Base-by-base conservation (phyloP, 2,329 filamentous ascomycete genomes). In the Colletotrichum sp. region DNA sequence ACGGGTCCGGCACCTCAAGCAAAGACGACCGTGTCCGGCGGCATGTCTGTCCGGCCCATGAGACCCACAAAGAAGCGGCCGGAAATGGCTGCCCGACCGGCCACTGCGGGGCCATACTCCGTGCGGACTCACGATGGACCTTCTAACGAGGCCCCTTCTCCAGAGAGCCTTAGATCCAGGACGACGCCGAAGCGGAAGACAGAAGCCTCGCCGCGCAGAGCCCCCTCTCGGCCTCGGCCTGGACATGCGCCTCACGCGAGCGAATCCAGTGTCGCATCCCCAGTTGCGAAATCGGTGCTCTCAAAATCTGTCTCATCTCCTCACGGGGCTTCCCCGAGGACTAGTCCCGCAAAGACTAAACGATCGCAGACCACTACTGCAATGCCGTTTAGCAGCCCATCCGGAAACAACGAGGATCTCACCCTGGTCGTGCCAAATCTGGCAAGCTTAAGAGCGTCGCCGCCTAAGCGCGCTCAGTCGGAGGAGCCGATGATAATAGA, bases 71-170 rank as follows among this genome's bases (percentile, higher is more conserved):
- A 89, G 81, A 89, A 88, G 79, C 87, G 90, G 57, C 91, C 91
- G 5, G 92, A 93, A 71, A 85, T 91, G 79, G 88, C 88, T 59
- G 85, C 89, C 32, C 88, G 92, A 73, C 92, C 92, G 39, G 92
- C 92, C 15, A 93, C 92, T 15, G 92, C 92, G 13, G 92, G 92
- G 0, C 92, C 92, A 0, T 93, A 93, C 81, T 93, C 92, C 24
- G 88, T 92, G 12, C 87, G 92, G 78, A 87, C 87, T n/a, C 89
- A 90, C 68, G 88, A 89, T 67, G 83, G 81, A 4, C 82, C 84
- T 4, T 84, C 84, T 2, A 67, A 79, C 1, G 87, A 88, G 79
- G 84, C 86, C 16, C 80, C 85, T 5, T 91, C 90, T 78, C 90
- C 90, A 3, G 88, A 89, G 60, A 85, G 81, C 55, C 78, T 83